Percentiles rank a stretch among this genome's conserved stretches.
Evolutionary conservation across 495 filamentous ascomycete species (phyloP).

Genomic region (Penicillium cosmopolitanum): DNA sequence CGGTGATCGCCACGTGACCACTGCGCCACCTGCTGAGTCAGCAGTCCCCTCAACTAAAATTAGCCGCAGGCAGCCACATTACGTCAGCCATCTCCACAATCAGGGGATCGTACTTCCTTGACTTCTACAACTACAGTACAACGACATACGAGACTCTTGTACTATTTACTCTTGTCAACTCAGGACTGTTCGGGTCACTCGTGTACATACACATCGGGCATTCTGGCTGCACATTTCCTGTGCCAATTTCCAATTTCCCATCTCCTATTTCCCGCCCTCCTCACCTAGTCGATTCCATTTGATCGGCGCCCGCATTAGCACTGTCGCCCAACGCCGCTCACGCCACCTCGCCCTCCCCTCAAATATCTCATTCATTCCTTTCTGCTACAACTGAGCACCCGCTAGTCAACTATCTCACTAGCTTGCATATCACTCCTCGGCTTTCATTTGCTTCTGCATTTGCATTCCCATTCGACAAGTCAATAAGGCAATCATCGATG

Average conservation of each 20-base stretch:
- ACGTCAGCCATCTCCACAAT: constrained; percentile 7
- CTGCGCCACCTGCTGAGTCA: constrained; percentile 23
- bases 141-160: no score
- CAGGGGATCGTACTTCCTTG: constrained; percentile 29
- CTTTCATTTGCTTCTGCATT: neutral
- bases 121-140: no score
- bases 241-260: no score
- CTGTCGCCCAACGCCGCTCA: constrained; percentile 19
- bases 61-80: constrained; percentile 14
- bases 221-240: no score
- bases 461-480: constrained; percentile 5
- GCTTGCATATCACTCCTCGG: neutral
- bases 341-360: constrained; percentile 23
- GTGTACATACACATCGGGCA: no score
- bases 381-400: neutral
- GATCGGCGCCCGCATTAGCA: constrained; percentile 29
- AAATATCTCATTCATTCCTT: neutral
- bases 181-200: no score
- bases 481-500: constrained; percentile 26
- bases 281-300: constrained; percentile 8
- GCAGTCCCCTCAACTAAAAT: constrained; percentile 8
- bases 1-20: constrained; percentile 19
- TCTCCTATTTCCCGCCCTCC: no score
- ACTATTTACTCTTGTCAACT: no score
- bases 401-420: neutral